phyloP scores from a whole-genome alignment of 139 green algal genomes.

The Chlorella vulgaris region DNA sequence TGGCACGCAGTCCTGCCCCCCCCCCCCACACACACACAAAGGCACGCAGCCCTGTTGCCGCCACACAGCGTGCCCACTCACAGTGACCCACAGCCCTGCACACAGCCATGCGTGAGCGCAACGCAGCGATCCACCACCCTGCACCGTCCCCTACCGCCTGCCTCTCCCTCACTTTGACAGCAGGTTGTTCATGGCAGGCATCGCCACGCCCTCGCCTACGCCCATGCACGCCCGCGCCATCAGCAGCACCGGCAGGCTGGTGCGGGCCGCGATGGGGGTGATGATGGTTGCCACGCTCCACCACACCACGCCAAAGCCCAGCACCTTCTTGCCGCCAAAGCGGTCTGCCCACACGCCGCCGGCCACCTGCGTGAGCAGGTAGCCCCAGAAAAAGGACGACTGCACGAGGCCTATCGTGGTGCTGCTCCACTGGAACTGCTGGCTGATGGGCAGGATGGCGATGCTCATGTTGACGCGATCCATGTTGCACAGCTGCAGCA shows the following conservation, averaged over 20 bases:
- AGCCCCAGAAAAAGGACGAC: slow-evolving; percentile 98
- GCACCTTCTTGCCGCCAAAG: slow-evolving; percentile 92
- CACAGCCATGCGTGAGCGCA: neutral
- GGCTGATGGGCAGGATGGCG: slow-evolving; percentile 94
- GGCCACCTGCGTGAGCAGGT: slow-evolving; percentile 82
- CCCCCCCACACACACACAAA: neutral
- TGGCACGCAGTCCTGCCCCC: too few species aligned
- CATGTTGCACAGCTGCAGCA: slow-evolving; percentile 84
- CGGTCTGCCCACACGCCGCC: slow-evolving; percentile 93
- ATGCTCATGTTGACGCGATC: slow-evolving; percentile 98
- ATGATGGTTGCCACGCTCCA: slow-evolving; percentile 92
- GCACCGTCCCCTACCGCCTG: too few species aligned
- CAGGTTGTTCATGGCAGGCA: slow-evolving; percentile 99
- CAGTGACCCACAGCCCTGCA: too few species aligned
- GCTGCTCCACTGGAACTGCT: slow-evolving; percentile 84
- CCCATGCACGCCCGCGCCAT: slow-evolving; percentile 89
- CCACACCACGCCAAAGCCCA: slow-evolving; percentile 96
- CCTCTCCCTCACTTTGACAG: slow-evolving; percentile 73
- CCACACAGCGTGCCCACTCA: too few species aligned
- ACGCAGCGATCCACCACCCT: neutral
- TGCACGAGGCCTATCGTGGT: slow-evolving; percentile 94
- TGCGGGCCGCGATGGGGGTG: slow-evolving; percentile 86
- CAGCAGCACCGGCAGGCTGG: slow-evolving; percentile 85
- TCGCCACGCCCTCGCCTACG: slow-evolving; percentile 96
- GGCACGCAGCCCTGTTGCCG: too few species aligned